These are phyloP conservation scores for Cryptococcus deneoformans DNA, from an alignment of 1,284 basidiomycete species.

Conservation along the genomic window DNA sequence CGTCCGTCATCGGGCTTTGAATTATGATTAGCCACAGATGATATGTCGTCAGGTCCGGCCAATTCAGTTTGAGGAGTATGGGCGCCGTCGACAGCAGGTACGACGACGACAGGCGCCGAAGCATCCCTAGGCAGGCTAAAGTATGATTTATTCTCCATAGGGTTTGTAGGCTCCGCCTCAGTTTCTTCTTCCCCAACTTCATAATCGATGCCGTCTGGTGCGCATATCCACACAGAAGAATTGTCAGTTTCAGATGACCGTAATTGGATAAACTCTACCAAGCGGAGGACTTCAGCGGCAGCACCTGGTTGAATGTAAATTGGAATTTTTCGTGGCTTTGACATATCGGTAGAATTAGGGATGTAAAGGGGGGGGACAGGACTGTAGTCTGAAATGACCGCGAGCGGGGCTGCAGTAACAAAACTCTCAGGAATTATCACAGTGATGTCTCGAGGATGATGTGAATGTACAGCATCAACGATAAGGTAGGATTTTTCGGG, in stretches of 20 bases:
- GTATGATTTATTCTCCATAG: neutral
- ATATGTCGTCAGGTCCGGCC: neutral
- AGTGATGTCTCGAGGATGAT: neutral
- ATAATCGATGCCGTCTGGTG: constrained; percentile 2
- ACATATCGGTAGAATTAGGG: neutral
- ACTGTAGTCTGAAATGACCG: neutral
- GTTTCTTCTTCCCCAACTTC: constrained; percentile 12
- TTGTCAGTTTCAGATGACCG: constrained; percentile 5
- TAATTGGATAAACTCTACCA: constrained; percentile 9
- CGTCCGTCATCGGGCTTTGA: neutral
- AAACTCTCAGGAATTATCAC: constrained; percentile 2
- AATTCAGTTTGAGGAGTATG: neutral
- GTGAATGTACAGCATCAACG: neutral
- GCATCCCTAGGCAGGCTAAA: neutral
- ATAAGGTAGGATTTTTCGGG: neutral
- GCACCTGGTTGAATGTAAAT: constrained; percentile 6
- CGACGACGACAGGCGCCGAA: neutral
- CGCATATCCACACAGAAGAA: constrained; percentile 10
- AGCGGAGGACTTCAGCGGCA: constrained; percentile 1
- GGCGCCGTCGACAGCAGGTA: neutral
- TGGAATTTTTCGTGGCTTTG: neutral
- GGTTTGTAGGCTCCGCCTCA: neutral
- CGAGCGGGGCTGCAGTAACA: neutral
- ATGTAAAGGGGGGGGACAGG: neutral
- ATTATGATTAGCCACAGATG: neutral